Evolutionary conservation across 1,284 basidiomycete genomes (phyloP), one percentile per base, ranked within the genome.

Genomic region (Sanguinoderma infundibulare): DNA sequence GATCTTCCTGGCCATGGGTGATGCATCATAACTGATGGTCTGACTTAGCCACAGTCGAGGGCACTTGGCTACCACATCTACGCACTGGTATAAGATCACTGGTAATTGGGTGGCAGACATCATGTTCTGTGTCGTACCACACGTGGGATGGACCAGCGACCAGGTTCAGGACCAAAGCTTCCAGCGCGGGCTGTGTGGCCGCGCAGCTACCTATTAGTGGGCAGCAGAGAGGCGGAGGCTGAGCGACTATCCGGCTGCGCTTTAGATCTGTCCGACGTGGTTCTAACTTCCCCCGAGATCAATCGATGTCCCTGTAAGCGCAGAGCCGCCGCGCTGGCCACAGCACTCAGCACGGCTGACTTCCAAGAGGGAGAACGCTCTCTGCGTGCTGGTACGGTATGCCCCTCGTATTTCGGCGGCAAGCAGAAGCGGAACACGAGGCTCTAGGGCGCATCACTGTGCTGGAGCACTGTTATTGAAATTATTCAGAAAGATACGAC

Each of bases 1-100:
- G 53, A 86, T 71, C 66, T 87, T 86, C 34, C 73, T 74, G n/a
- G 80, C 78, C 65, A 80, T 83, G 1, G 84, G 83, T 8, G 84
- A 86, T 3, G 76, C 74, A 65, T 83, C 76, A 71, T 86, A 85
- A 35, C 32, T 55, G 40, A 15, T 1, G 28, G 35, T 9, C 38
- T 32, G 15, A 7, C 8, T 51, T 20, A 51, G 32, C 22, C 12
- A 22, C 32, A 12, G 22, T 47, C 28, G 9, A 6, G 36, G 40
- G 34, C n/a, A 17, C 24, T 24, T 35, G 32, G 22, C 12, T 5
- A n/a, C 15, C 24, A 17, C 7, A 28, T 24, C 4, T 10, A 52
- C 56, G 42, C 40, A 57, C 60, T 62, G 55, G 17, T 57, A 58
- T 20, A 62, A 28, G 17, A 62, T 40, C 17, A 62, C 55, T 2